Conservation (phyloP, 2,329 filamentous ascomycete species). For the Grosmannia penicillata region DNA sequence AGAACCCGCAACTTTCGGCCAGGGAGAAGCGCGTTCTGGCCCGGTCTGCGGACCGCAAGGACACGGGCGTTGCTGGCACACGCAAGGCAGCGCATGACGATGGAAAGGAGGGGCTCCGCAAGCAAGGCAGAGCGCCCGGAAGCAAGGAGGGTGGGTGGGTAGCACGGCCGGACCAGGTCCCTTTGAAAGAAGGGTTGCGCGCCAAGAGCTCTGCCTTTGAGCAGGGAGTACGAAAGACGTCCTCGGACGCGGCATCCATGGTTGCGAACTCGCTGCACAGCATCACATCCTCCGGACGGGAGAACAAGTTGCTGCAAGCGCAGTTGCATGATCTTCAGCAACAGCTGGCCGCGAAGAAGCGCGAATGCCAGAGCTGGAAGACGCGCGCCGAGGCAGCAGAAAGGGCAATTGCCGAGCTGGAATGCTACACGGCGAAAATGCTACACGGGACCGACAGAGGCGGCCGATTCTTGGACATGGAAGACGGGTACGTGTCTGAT, state of each 20-base stretch:
- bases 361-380: slow-evolving; percentile 34
- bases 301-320: slow-evolving; percentile 28
- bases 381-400: slow-evolving; percentile 41
- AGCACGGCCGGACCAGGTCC: too few relatives aligned
- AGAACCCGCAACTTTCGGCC: neutral
- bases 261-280: too few relatives aligned
- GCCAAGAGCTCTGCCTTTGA: too few relatives aligned
- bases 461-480: neutral
- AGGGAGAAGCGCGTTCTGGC: neutral
- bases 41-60: neutral
- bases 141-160: too few relatives aligned
- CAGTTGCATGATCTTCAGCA: slow-evolving; percentile 34
- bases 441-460: neutral
- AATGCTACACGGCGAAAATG: neutral
- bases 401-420: slow-evolving; percentile 30
- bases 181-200: too few relatives aligned
- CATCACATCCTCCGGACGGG: too few relatives aligned
- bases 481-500: slow-evolving; percentile 4
- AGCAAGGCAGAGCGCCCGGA: neutral
- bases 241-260: too few relatives aligned
- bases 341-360: slow-evolving; percentile 26
- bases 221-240: too few relatives aligned
- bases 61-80: neutral
- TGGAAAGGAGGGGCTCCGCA: neutral
- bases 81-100: too few relatives aligned